phyloP scores from a whole-genome alignment of 768 basidiomycete species.

The Sporobolomyces roseus region DNA sequence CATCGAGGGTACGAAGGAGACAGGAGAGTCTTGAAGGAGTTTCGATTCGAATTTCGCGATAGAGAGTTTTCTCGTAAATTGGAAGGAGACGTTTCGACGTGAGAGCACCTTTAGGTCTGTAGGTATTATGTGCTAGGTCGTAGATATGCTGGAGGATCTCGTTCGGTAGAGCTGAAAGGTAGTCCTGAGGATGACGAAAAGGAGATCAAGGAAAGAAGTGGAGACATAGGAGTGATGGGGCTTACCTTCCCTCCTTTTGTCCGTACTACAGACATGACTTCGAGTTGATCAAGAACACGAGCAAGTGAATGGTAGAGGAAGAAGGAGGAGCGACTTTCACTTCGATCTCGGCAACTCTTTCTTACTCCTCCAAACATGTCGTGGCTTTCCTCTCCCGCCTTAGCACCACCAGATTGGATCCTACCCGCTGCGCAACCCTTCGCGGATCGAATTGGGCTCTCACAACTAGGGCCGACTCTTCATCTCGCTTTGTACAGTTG shows the following conservation, averaged over 20 bases:
- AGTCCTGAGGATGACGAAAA: background rate
- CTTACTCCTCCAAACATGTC: slow-evolving; percentile 1
- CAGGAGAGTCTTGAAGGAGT: background rate
- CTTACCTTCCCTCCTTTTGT: background rate
- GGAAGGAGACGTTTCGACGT: background rate
- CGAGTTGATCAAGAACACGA: too few species aligned
- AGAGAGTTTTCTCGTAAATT: background rate
- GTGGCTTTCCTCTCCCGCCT: slow-evolving; percentile 9
- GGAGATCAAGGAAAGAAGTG: background rate
- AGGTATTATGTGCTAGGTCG: background rate
- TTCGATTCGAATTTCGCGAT: background rate
- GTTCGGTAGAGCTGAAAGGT: background rate
- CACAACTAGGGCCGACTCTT: slow-evolving; percentile 12
- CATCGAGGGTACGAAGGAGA: background rate
- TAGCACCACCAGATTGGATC: background rate
- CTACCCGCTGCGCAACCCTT: background rate
- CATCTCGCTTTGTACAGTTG: slow-evolving; percentile 32
- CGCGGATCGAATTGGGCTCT: slow-evolving; percentile 11
- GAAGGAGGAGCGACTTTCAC: background rate
- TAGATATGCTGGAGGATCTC: background rate
- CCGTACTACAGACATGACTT: too few species aligned
- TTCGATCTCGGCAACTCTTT: background rate
- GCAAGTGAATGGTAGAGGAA: background rate
- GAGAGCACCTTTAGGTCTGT: background rate
- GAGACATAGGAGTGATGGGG: background rate